Evolutionary conservation across 768 basidiomycete genomes (phyloP).

Genomic region (Rhodosporidiobolus odoratus): DNA sequence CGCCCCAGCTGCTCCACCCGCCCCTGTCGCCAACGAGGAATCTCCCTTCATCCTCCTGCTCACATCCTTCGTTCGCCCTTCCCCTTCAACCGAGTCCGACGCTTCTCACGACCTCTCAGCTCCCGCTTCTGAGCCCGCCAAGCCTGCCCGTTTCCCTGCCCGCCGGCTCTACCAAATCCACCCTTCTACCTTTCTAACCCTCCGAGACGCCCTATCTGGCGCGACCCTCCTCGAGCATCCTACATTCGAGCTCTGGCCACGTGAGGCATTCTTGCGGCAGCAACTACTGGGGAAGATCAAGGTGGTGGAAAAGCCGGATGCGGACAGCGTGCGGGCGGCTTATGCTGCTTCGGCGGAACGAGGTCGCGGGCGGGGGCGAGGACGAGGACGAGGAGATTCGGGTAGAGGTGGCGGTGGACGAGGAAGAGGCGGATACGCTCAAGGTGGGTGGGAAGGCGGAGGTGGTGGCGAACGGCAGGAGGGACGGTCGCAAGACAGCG

Average conservation of each 20-base stretch:
- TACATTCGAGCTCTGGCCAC: constrained; percentile 31
- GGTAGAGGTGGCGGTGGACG: constrained; percentile 1
- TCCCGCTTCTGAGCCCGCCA: not conserved
- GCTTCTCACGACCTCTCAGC: not conserved
- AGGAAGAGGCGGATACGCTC: not conserved
- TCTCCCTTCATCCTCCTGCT: constrained; percentile 34
- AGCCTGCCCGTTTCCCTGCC: not conserved
- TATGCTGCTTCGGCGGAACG: not conserved
- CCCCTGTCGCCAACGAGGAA: constrained; percentile 1
- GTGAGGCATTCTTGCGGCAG: constrained; percentile 26
- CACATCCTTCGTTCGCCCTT: constrained; percentile 7
- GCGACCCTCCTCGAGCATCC: constrained; percentile 31
- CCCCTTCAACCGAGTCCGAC: not conserved
- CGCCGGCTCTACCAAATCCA: constrained; percentile 1
- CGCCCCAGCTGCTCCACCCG: too few species aligned
- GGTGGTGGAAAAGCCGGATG: constrained; percentile 15
- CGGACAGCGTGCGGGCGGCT: not conserved
- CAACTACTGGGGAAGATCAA: constrained; percentile 14
- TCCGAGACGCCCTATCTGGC: constrained; percentile 14
- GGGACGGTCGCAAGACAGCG: constrained; percentile 26
- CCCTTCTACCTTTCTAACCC: not conserved
- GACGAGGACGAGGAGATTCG: too few species aligned
- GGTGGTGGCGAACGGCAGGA: too few species aligned
- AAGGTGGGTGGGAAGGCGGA: not conserved
- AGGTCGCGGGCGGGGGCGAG: constrained; percentile 6